phyloP scores from a whole-genome alignment of 805 yeast genomes.

The Zygosaccharomyces kombuchaensis region DNA sequence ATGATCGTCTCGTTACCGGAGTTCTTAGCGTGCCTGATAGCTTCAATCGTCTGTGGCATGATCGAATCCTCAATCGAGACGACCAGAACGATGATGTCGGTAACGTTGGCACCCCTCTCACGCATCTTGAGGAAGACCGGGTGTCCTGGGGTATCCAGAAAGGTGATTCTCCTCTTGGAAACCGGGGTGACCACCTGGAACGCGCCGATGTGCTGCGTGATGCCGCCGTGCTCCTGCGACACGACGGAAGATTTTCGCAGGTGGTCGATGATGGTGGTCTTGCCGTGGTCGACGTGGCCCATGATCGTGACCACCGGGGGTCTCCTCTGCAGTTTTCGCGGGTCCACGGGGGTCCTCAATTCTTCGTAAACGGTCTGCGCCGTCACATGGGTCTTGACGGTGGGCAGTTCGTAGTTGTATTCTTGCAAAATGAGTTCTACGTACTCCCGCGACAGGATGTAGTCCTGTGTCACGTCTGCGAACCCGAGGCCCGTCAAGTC shows the following conservation, averaged over 20 bases:
- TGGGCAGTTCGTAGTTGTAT: conserved; percentile 61
- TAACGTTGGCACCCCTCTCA: conserved; percentile 90
- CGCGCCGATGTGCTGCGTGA: conserved; percentile 97
- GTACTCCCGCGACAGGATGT: conserved; percentile 79
- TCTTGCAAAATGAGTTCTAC: conserved; percentile 87
- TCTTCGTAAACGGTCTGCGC: conserved; percentile 58
- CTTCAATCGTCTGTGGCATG: conserved; percentile 96
- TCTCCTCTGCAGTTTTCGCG: conserved; percentile 53
- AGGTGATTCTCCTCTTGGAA: conserved; percentile 74
- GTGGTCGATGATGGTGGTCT: conserved; percentile 87
- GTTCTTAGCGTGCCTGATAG: conserved; percentile 84
- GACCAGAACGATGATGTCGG: conserved; percentile 87
- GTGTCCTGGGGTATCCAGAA: conserved; percentile 96
- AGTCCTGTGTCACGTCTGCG: conserved; percentile 61
- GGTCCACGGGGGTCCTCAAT: conserved; percentile 49
- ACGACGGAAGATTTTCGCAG: conserved; percentile 82
- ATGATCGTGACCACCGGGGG: conserved; percentile 96
- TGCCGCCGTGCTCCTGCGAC: conserved; percentile 87
- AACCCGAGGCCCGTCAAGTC: conserved; percentile 69
- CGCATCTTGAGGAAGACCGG: conserved; percentile 96
- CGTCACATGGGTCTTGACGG: conserved; percentile 36
- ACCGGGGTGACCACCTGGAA: conserved; percentile 79
- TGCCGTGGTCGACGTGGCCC: conserved; percentile 99
- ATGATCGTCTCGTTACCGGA: conserved; percentile 55
- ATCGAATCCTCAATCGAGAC: conserved; percentile 98